phyloP scores from a whole-genome alignment of 805 yeast species.

The Cyberlindnera mississippiensis region DNA sequence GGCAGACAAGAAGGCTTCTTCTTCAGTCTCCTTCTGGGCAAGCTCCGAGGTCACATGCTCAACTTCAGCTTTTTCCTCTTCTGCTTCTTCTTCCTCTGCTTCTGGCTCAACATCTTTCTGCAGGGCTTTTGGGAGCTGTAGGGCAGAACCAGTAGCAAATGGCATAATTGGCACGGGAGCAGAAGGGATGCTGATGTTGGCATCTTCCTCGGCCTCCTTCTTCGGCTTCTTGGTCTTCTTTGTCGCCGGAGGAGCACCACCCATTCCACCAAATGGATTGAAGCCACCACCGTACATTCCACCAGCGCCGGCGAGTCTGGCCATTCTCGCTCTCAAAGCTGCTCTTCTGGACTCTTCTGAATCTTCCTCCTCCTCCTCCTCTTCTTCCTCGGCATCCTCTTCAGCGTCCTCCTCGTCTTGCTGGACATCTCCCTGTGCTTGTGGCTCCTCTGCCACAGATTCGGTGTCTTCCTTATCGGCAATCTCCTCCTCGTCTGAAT shows the following conservation, averaged over 20 bases:
- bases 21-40: neutral
- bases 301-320: constrained; percentile 83
- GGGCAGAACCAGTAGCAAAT: constrained; percentile 33
- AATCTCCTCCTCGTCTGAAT: constrained; percentile 32
- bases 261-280: constrained; percentile 40
- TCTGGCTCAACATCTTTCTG: constrained; percentile 14
- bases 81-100: constrained; percentile 11
- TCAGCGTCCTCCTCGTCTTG: constrained; percentile 28
- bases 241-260: constrained; percentile 30
- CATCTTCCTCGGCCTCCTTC: constrained; percentile 22
- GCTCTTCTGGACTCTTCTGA: constrained; percentile 73
- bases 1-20: constrained; percentile 1
- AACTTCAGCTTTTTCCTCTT: constrained; percentile 7
- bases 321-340: constrained; percentile 88
- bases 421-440: constrained; percentile 28
- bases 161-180: constrained; percentile 53
- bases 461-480: constrained; percentile 13
- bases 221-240: constrained; percentile 20
- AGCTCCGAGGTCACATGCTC: constrained; percentile 3
- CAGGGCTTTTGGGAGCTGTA: constrained; percentile 22
- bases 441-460: constrained; percentile 2
- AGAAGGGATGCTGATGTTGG: constrained; percentile 25
- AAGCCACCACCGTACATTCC: constrained; percentile 44
- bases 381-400: constrained; percentile 45
- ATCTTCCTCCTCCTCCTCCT: constrained; percentile 58